phyloP scores from a whole-genome alignment of 495 filamentous ascomycete species.

The Penicillium tannophilum region DNA sequence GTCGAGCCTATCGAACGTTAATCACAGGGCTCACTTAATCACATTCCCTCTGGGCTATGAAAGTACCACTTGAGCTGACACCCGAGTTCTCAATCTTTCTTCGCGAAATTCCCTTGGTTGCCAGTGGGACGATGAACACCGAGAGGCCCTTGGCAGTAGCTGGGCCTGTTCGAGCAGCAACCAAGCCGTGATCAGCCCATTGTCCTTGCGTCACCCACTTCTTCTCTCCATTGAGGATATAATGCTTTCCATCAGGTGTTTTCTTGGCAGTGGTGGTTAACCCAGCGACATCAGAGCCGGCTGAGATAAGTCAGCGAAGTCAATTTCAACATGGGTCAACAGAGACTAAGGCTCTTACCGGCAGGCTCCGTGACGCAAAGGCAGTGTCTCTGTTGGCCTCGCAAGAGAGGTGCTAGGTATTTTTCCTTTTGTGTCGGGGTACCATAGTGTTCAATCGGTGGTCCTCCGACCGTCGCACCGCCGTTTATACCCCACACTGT shows the following conservation, averaged over 20 bases:
- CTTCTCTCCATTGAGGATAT: constrained; percentile 53
- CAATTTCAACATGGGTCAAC: no score
- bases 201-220: constrained; percentile 56
- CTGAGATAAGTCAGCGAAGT: constrained; percentile 4
- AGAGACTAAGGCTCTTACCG: constrained; percentile 19
- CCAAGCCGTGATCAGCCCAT: constrained; percentile 49
- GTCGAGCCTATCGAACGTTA: constrained; percentile 26
- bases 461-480: constrained; percentile 48
- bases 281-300: constrained; percentile 49
- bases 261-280: constrained; percentile 48
- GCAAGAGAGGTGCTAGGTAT: constrained; percentile 46
- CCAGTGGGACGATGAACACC: constrained; percentile 47
- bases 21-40: no score
- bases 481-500: constrained; percentile 46
- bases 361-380: constrained; percentile 54
- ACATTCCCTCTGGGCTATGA: no score
- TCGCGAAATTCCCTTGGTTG: constrained; percentile 44
- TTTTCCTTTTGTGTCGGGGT: constrained; percentile 44
- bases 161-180: constrained; percentile 52
- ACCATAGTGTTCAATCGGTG: constrained; percentile 50
- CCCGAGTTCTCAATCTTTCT: constrained; percentile 79
- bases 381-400: constrained; percentile 44
- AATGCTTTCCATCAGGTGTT: constrained; percentile 36
- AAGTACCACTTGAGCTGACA: constrained; percentile 30
- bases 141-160: constrained; percentile 43